Evolutionary conservation across 139 green algal species (phyloP), one percentile per base, ranked within the genome.

Genomic region (Spirogloea muscicola): DNA sequence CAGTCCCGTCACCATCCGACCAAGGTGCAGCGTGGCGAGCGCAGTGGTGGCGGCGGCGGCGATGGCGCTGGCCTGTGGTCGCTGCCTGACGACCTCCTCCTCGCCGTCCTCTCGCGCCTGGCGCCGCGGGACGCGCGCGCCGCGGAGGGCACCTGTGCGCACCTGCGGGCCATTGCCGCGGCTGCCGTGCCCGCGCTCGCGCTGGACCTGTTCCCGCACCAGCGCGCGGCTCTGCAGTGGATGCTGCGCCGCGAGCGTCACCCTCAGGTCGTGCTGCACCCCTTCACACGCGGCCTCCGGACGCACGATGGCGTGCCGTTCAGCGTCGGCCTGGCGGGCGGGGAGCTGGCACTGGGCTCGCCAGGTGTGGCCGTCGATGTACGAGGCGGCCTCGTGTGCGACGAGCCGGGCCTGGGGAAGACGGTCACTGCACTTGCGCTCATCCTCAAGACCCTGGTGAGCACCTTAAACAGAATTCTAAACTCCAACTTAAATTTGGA

Each of bases 351-450:
- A 34, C 21, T 33, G 25, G 0, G 62, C 25, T 16, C 27, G 16
- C 82, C 85, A 2, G 41, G 49, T 0, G 18, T n/a, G 0, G 25
- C 87, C 52, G 41, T 1, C 0, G 87, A 91, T 57, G 79, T 89
- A 16, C 58, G 71, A 5, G 92, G 92, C 0, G 92, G 92, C 7
- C 79, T 97, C 42, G 90, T 96, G 42, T 96, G 92, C 58, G 92
- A 97, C 60, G 92, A 97, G 60, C 92, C 92, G 3, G 92, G 92
- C 1, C 85, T 97, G 29, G 92, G 92, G 25, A 97, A 97, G 82
- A 97, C 92, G 6, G 68, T 86, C 10, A 86, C 80, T 0, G 84
- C 78, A 1, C 63, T 97, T 27, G 82, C 83, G 1, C 83, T 96
- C 9, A 87, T 96, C 13, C 82, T 94, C 2, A 90, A 88, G 58